These are phyloP conservation scores for Thozetella sp. DNA, from an alignment of 495 filamentous ascomycete species.

Conservation along the genomic window DNA sequence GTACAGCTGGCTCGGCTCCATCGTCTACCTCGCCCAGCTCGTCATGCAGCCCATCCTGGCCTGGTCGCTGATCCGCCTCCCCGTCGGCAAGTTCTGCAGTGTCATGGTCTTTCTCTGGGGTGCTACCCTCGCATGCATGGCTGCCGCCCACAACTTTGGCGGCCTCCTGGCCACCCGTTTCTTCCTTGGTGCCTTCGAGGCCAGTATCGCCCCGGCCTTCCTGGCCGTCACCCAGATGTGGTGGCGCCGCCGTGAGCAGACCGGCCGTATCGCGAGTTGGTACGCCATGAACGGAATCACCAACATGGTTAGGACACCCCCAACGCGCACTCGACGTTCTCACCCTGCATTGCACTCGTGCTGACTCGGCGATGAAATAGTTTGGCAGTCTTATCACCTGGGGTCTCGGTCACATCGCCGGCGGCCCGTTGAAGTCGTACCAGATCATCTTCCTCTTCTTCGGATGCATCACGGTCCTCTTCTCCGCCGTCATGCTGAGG, in stretches of 20 bases:
- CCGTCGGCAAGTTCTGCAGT: constrained; percentile 66
- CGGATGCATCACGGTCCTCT: constrained; percentile 58
- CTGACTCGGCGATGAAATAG: constrained; percentile 34
- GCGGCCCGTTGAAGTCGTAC: constrained; percentile 51
- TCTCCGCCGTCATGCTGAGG: constrained; percentile 47
- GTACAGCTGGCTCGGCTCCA: constrained; percentile 64
- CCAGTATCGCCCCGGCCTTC: constrained; percentile 62
- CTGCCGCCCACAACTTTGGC: constrained; percentile 50
- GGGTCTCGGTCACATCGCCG: constrained; percentile 58
- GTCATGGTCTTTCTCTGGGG: constrained; percentile 60
- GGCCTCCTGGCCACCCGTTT: constrained; percentile 56
- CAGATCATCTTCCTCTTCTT: constrained; percentile 67
- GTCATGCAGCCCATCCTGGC: constrained; percentile 69
- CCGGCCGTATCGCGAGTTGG: constrained; percentile 64
- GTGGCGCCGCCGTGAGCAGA: constrained; percentile 66
- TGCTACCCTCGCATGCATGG: constrained; percentile 58
- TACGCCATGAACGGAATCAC: constrained; percentile 65
- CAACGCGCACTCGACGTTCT: constrained; percentile 31
- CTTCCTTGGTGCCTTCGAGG: constrained; percentile 66
- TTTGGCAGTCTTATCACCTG: constrained; percentile 64
- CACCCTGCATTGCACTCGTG: constrained; percentile 37
- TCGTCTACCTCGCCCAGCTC: constrained; percentile 65
- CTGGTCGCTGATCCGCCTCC: constrained; percentile 65
- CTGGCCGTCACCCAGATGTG: constrained; percentile 58
- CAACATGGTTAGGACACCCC: constrained; percentile 45